Conservation (phyloP, 2,329 filamentous ascomycete genomes). For the Alternaria hordeiaustralica region DNA sequence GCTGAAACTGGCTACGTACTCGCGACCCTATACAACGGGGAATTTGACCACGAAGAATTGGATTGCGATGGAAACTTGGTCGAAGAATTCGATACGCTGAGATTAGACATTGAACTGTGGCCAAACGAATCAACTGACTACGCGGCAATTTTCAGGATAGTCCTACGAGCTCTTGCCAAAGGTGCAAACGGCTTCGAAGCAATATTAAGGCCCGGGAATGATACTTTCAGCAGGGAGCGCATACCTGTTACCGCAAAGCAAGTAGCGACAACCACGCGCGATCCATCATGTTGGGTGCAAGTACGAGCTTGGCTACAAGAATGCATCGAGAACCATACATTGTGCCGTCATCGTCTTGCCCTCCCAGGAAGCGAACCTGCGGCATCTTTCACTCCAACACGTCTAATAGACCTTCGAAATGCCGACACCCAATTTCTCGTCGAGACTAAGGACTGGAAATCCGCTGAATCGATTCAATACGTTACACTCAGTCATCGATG, state of each 20-base stretch:
- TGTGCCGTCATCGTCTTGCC: neutral
- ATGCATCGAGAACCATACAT: neutral
- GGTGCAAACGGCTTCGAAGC: neutral
- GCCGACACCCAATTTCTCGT: neutral
- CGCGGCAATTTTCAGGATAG: neutral
- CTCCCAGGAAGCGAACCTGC: neutral
- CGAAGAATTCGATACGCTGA: fast-evolving
- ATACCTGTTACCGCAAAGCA: neutral
- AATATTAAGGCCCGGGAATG: neutral
- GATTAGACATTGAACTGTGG: neutral
- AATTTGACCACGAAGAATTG: neutral
- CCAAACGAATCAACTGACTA: fast-evolving
- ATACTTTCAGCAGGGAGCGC: neutral
- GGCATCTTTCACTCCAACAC: neutral
- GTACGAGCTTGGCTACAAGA: neutral
- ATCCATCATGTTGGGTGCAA: neutral
- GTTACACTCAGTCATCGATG: neutral
- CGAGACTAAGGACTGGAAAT: neutral
- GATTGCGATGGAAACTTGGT: no score
- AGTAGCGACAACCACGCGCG: neutral
- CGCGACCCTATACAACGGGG: neutral
- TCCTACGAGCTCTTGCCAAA: neutral
- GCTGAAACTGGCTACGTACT: fast-evolving
- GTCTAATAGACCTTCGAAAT: neutral
- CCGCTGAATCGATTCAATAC: neutral